Conservation (phyloP, 2,329 filamentous ascomycete species). For the Gliomastix tumulicola region DNA sequence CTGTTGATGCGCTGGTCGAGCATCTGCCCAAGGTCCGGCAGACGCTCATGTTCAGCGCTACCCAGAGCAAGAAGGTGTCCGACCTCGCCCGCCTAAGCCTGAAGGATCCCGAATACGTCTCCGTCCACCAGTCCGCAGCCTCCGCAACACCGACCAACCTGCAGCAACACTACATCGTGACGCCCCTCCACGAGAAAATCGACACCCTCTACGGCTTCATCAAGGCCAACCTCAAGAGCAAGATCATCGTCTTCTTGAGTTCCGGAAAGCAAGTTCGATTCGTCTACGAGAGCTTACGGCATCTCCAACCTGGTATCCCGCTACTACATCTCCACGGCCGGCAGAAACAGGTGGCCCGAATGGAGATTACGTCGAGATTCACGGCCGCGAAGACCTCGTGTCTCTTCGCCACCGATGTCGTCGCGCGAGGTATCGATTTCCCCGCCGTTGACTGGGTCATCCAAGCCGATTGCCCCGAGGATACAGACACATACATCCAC, state of each 20-base stretch:
- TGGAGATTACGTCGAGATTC: conserved; percentile 84
- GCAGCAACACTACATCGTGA: conserved; percentile 86
- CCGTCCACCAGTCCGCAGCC: conserved; percentile 78
- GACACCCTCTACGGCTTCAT: conserved; percentile 92
- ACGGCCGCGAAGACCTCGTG: conserved; percentile 75
- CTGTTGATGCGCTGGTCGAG: conserved; percentile 87
- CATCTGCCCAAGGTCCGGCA: conserved; percentile 82
- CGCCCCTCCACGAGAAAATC: conserved; percentile 79
- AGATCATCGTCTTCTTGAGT: conserved; percentile 92
- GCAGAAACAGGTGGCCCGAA: conserved; percentile 82
- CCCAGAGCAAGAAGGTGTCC: conserved; percentile 89
- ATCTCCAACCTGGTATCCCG: conserved; percentile 89
- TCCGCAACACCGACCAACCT: conserved; percentile 76
- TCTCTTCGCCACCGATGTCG: conserved; percentile 91
- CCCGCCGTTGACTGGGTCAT: conserved; percentile 97
- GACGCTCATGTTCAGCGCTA: conserved; percentile 92
- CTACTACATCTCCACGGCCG: conserved; percentile 88
- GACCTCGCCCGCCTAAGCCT: conserved; percentile 86
- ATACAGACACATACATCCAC: conserved; percentile 96
- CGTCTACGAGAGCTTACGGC: conserved; percentile 86
- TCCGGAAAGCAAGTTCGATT: conserved; percentile 96
- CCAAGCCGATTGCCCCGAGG: conserved; percentile 95
- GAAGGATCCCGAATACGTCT: conserved; percentile 87
- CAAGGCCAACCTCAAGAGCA: conserved; percentile 81
- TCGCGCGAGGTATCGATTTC: conserved; percentile 90